Conservation (phyloP, 1,284 basidiomycete species). For the Chalciporus sp. region DNA sequence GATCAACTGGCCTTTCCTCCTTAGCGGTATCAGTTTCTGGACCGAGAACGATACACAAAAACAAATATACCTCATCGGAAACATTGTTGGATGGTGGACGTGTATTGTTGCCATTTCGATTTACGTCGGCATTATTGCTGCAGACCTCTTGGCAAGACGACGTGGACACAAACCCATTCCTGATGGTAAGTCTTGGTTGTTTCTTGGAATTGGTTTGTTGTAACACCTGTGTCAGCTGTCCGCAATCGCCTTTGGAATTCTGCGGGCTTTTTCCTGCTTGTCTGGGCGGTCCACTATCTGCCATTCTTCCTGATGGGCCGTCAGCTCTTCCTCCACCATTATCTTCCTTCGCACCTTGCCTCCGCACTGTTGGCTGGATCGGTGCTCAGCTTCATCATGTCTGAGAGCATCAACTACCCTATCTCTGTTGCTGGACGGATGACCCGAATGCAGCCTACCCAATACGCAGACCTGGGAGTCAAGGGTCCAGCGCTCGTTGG, state of each 20-base stretch:
- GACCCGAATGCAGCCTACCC: conserved; percentile 61
- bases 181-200: conserved; percentile 60
- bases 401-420: conserved; percentile 93
- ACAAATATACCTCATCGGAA: conserved; percentile 97
- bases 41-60: conserved; percentile 81
- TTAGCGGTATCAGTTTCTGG: conserved; percentile 98
- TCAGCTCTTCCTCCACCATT: conserved; percentile 97
- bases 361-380: conserved; percentile 91
- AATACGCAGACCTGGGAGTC: conserved; percentile 74
- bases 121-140: conserved; percentile 87
- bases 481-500: conserved; percentile 69
- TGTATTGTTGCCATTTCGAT: conserved; percentile 85
- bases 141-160: conserved; percentile 87
- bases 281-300: conserved; percentile 96
- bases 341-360: conserved; percentile 92
- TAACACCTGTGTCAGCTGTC: conserved; percentile 54
- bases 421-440: conserved; percentile 69
- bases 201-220: conserved; percentile 1
- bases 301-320: conserved; percentile 99
- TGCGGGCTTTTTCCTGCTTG: conserved; percentile 90
- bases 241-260: conserved; percentile 95
- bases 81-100: conserved; percentile 94
- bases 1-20: conserved; percentile 97
- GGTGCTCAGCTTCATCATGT: conserved; percentile 89
- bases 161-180: conserved; percentile 86